Conservation (phyloP, 139 green algal species). For the Closterium sp. region DNA sequence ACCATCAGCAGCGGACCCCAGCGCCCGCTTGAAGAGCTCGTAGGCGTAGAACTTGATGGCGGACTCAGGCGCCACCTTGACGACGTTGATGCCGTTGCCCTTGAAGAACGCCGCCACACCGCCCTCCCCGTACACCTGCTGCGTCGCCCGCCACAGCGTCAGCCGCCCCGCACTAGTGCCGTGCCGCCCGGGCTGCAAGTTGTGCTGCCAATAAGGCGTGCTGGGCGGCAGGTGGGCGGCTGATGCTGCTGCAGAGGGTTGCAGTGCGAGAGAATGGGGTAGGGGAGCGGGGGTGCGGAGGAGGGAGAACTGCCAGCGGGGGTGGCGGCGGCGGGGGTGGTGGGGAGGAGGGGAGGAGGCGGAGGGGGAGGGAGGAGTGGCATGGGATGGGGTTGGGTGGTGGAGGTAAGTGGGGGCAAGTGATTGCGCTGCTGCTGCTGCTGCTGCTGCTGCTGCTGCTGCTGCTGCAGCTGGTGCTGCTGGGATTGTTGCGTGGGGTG, state of each 20-base stretch:
- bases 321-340: neutral
- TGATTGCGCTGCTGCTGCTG: neutral
- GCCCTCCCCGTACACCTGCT: slow-evolving; percentile 32
- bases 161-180: neutral
- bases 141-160: neutral
- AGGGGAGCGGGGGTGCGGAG: neutral
- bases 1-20: too few species aligned
- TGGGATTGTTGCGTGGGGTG: neutral
- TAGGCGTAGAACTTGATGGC: slow-evolving; percentile 52
- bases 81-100: slow-evolving; percentile 53
- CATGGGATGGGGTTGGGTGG: neutral
- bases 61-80: slow-evolving; percentile 58
- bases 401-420: neutral
- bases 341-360: neutral
- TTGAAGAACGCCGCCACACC: slow-evolving; percentile 48
- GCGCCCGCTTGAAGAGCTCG: slow-evolving; percentile 43
- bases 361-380: neutral
- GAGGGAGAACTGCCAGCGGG: neutral
- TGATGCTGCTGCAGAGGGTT: neutral
- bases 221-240: too few species aligned
- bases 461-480: too few species aligned
- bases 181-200: neutral
- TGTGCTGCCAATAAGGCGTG: neutral
- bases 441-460: slow-evolving; percentile 2
- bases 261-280: neutral